phyloP scores from a whole-genome alignment of 352 stramenopile species.

The Aphanomyces astaci region DNA sequence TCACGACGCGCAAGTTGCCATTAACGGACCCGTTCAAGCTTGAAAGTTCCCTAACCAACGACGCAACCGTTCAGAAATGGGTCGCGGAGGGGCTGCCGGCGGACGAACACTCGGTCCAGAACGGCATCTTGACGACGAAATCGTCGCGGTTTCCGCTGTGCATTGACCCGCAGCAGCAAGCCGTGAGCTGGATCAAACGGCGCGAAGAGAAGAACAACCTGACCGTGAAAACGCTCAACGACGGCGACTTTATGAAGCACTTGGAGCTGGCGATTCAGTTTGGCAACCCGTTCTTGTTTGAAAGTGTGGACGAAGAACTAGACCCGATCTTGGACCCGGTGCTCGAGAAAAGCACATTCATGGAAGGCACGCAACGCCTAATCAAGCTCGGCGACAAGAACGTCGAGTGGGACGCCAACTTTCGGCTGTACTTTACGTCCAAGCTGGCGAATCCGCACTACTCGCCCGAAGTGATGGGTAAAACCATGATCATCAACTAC shows the following conservation, averaged over 20 bases:
- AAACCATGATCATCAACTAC: slow-evolving; percentile 96
- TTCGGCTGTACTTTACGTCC: slow-evolving; percentile 91
- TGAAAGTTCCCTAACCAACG: slow-evolving; percentile 86
- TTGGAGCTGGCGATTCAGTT: slow-evolving; percentile 92
- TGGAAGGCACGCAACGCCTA: slow-evolving; percentile 83
- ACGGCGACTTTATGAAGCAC: slow-evolving; percentile 94
- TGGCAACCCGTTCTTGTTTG: slow-evolving; percentile 92
- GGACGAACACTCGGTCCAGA: slow-evolving; percentile 93
- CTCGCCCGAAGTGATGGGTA: slow-evolving; percentile 92
- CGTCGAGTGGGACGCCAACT: slow-evolving; percentile 90
- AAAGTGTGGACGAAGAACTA: slow-evolving; percentile 91
- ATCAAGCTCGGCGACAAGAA: slow-evolving; percentile 93
- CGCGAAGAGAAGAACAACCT: slow-evolving; percentile 90
- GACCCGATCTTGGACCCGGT: slow-evolving; percentile 93
- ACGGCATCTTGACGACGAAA: slow-evolving; percentile 93
- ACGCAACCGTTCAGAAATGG: slow-evolving; percentile 92
- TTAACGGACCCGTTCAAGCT: slow-evolving; percentile 84
- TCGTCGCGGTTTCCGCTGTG: slow-evolving; percentile 91
- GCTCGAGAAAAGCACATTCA: slow-evolving; percentile 89
- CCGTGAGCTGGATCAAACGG: slow-evolving; percentile 95
- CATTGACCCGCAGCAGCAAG: slow-evolving; percentile 94
- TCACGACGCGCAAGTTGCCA: slow-evolving; percentile 63
- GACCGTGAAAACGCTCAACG: slow-evolving; percentile 89
- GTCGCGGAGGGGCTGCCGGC: slow-evolving; percentile 89
- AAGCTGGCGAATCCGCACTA: slow-evolving; percentile 94